These are phyloP conservation scores for Lecanicillium sp. DNA, from an alignment of 2,329 filamentous ascomycete genomes.

Conservation along the genomic window DNA sequence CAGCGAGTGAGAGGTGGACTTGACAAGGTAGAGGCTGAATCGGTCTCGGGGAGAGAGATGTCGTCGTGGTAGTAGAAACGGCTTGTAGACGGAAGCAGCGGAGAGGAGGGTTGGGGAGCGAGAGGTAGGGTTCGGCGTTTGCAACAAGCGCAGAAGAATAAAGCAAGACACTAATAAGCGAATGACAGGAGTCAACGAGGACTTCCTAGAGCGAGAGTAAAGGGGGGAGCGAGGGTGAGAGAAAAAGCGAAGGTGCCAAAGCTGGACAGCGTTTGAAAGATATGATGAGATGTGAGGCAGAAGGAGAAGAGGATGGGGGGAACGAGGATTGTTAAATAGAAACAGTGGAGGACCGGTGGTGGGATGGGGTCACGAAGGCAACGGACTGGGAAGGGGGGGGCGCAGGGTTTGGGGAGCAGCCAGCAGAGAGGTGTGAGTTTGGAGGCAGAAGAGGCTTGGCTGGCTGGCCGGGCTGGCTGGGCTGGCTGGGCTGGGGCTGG, in stretches of 20 bases:
- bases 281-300: slow-evolving; percentile 18
- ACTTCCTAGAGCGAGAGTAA: slow-evolving; percentile 51
- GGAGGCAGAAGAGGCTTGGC: too few species aligned
- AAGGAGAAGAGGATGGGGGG: slow-evolving; percentile 14
- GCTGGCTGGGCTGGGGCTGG: too few species aligned
- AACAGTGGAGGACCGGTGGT: slow-evolving; percentile 7
- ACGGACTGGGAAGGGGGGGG: not conserved
- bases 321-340: slow-evolving; percentile 14
- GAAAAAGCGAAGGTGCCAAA: slow-evolving; percentile 43
- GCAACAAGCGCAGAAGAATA: slow-evolving; percentile 39
- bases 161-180: slow-evolving; percentile 53
- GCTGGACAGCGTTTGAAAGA: slow-evolving; percentile 11
- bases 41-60: not conserved
- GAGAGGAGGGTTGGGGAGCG: slow-evolving; percentile 2
- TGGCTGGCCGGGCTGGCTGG: not conserved
- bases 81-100: slow-evolving; percentile 10
- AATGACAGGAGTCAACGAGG: slow-evolving; percentile 71
- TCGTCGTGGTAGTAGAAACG: not conserved
- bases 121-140: slow-evolving; percentile 16
- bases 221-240: slow-evolving; percentile 30
- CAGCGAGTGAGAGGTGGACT: not conserved
- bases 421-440: too few species aligned
- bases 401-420: too few species aligned
- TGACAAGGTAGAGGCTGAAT: not conserved
- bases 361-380: not conserved